Conservation (phyloP, 345 rosid species). For the Gossypium raimondii region DNA sequence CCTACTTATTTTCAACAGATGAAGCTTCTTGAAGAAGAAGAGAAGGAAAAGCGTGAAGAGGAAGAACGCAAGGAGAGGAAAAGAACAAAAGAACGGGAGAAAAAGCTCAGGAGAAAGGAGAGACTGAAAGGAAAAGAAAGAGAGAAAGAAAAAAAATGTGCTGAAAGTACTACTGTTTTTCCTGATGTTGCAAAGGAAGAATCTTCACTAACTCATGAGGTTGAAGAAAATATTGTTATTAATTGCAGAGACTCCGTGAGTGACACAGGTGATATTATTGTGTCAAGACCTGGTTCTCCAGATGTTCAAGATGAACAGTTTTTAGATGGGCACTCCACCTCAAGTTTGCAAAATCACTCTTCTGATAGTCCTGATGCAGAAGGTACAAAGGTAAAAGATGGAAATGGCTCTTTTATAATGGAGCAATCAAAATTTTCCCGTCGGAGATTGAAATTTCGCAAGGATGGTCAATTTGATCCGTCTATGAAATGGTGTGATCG, state of each 20-base stretch:
- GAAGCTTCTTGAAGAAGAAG: constrained; percentile 96
- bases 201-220: constrained; percentile 36
- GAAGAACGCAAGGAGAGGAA: constrained; percentile 88
- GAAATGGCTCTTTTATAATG: constrained; percentile 37
- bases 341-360: constrained; percentile 36
- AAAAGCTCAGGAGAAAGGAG: constrained; percentile 91
- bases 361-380: constrained; percentile 33
- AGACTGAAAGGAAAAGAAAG: constrained; percentile 85
- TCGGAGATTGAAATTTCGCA: constrained; percentile 47
- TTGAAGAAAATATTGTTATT: constrained; percentile 17
- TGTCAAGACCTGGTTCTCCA: constrained; percentile 52
- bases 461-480: constrained; percentile 48
- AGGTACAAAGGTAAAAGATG: constrained; percentile 41
- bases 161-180: constrained; percentile 25
- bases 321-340: constrained; percentile 30
- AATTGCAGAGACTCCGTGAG: constrained; percentile 2
- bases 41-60: constrained; percentile 90
- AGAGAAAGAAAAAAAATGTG: constrained; percentile 51
- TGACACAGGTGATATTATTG: constrained; percentile 35
- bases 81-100: constrained; percentile 85
- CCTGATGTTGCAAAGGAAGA: constrained; percentile 37
- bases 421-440: constrained; percentile 49
- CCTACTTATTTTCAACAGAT: constrained; percentile 38
- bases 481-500: constrained; percentile 61
- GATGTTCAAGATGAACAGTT: constrained; percentile 41